phyloP scores from a whole-genome alignment of 768 basidiomycete species.

The Mycena rebaudengoi region DNA sequence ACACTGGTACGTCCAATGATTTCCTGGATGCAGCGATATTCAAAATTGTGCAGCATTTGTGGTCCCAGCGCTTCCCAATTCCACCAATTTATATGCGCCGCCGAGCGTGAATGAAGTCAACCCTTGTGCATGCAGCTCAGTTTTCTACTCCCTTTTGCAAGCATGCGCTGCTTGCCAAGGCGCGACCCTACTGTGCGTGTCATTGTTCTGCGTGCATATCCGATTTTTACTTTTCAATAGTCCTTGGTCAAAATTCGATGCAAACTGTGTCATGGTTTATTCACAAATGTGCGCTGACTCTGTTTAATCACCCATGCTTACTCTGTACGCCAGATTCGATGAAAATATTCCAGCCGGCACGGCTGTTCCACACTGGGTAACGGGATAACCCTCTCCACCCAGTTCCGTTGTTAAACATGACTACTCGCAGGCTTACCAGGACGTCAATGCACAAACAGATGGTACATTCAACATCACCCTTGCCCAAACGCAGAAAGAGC shows the following conservation, averaged over 20 bases:
- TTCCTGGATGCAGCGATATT: not conserved
- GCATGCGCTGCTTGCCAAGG: slow-evolving; percentile 66
- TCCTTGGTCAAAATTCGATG: slow-evolving; percentile 53
- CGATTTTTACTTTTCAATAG: slow-evolving; percentile 1
- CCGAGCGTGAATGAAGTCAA: slow-evolving; percentile 44
- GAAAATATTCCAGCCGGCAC: slow-evolving; percentile 50
- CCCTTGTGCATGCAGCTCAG: slow-evolving; percentile 59
- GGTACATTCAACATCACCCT: slow-evolving; percentile 43
- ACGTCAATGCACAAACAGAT: slow-evolving; percentile 41
- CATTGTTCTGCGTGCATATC: slow-evolving; percentile 41
- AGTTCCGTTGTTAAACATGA: no score
- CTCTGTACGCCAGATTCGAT: slow-evolving; percentile 39
- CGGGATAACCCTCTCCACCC: no score
- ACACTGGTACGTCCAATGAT: slow-evolving; percentile 36
- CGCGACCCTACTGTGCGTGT: no score
- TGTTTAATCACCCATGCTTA: slow-evolving; percentile 16
- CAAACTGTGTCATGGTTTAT: slow-evolving; percentile 56
- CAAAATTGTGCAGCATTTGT: slow-evolving; percentile 40
- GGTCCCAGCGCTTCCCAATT: slow-evolving; percentile 41
- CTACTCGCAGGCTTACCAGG: slow-evolving; percentile 53
- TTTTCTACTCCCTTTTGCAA: slow-evolving; percentile 60
- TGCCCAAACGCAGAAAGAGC: slow-evolving; percentile 37
- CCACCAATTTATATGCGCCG: slow-evolving; percentile 51
- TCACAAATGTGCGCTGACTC: slow-evolving; percentile 37
- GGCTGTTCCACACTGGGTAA: slow-evolving; percentile 51